These are phyloP conservation scores for Aspergillus vadensis DNA, from an alignment of 2,329 filamentous ascomycete species.

Conservation along the genomic window DNA sequence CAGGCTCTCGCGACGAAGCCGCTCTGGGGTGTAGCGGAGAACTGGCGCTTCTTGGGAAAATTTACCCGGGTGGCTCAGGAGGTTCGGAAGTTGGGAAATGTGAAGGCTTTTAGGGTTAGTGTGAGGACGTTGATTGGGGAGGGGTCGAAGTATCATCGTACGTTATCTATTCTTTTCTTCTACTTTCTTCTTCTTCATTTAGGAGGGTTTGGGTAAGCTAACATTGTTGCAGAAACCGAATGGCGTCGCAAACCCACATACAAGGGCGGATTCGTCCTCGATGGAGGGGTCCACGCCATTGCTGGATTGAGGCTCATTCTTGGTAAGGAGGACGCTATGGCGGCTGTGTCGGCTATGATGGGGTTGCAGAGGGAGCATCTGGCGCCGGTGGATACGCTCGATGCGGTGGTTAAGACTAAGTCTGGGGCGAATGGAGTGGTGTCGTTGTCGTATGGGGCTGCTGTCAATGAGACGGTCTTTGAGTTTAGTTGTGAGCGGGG, in stretches of 20 bases:
- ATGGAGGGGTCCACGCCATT: slow-evolving; percentile 60
- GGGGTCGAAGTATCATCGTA: slow-evolving; percentile 58
- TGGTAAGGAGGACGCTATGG: slow-evolving; percentile 44
- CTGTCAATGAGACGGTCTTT: slow-evolving; percentile 51
- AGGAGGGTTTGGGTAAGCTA: background rate
- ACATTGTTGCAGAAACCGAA: slow-evolving; percentile 43
- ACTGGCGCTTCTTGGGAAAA: slow-evolving; percentile 56
- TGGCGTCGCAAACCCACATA: slow-evolving; percentile 60
- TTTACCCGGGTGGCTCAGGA: slow-evolving; percentile 51
- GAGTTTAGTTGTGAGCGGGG: slow-evolving; percentile 56
- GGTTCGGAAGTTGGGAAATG: slow-evolving; percentile 50
- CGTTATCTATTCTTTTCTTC: slow-evolving; percentile 16
- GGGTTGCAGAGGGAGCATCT: slow-evolving; percentile 54
- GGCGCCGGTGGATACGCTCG: slow-evolving; percentile 59
- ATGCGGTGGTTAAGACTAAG: slow-evolving; percentile 52
- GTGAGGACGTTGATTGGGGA: slow-evolving; percentile 47
- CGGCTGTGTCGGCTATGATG: slow-evolving; percentile 52
- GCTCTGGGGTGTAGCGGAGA: slow-evolving; percentile 58
- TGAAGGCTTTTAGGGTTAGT: slow-evolving; percentile 55
- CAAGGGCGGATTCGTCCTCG: slow-evolving; percentile 62
- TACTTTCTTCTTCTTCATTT: slow-evolving; percentile 6
- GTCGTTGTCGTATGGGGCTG: slow-evolving; percentile 56
- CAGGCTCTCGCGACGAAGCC: slow-evolving; percentile 38
- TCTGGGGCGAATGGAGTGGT: slow-evolving; percentile 55
- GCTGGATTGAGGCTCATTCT: slow-evolving; percentile 56